Conservation (phyloP, 208 protist species). For the Giardia muris region DNA sequence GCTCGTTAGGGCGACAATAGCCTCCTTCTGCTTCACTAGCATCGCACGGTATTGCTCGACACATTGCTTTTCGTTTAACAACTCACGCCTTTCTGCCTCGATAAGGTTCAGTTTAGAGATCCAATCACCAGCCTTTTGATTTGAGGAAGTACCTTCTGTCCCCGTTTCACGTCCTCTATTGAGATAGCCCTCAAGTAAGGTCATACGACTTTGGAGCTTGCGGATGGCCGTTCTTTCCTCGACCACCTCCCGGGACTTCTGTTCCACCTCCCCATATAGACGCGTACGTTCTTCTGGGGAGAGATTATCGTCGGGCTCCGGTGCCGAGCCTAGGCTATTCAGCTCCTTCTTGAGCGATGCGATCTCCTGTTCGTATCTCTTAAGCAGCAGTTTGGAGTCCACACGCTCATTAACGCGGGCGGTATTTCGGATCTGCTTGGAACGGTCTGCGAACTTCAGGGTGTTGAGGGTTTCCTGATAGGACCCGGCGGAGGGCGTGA, state of each 20-base stretch:
- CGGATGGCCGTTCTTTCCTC: not conserved
- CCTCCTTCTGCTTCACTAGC: not conserved
- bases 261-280: not conserved
- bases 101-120: not conserved
- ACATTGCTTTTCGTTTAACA: not conserved
- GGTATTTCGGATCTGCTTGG: conserved; percentile 35
- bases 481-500: conserved; percentile 48
- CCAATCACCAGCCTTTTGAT: not conserved
- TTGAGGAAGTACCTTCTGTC: not conserved
- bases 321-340: not conserved
- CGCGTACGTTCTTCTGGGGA: not conserved
- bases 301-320: not conserved
- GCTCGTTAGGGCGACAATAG: not conserved
- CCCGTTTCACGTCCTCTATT: not conserved
- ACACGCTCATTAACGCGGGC: conserved; percentile 27
- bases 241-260: not conserved
- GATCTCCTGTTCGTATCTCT: conserved; percentile 16
- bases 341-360: not conserved
- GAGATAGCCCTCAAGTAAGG: not conserved
- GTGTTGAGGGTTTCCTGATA: conserved; percentile 45
- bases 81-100: not conserved
- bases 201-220: not conserved
- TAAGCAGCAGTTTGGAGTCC: not conserved
- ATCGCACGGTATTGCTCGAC: not conserved
- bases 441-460: conserved; percentile 25